Base-by-base conservation (phyloP, 306 rosid species). In the Trichosanthes cucumerina region DNA sequence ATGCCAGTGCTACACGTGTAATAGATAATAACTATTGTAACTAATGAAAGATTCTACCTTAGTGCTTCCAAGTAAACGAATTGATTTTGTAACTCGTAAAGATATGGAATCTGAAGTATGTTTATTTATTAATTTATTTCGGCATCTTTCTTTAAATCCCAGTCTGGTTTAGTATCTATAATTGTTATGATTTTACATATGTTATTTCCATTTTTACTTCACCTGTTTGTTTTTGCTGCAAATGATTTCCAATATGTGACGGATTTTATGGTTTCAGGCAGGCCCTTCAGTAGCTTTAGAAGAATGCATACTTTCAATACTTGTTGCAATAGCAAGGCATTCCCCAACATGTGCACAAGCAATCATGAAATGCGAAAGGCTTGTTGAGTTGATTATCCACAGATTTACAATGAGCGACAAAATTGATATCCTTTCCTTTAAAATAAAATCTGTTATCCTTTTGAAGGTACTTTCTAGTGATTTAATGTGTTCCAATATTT, bases 291-390 rank as follows among this genome's bases (percentile, higher is more conserved):
- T 86, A 59, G 85, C 90, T 72, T 82, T 91, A 85, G 99, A 92
- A 86, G 97, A 91, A 78, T 86, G 86, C 84, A 77, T 90, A 71
- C 78, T 91, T 80, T 95, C 92, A 76, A 84, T 95, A 84, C 86
- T 95, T 81, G 74, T 87, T 89, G 96, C 96, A 14, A 84, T 95
- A 80, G 93, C 89, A 58, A 89, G 99, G 90, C 97, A 95, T 86
- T 95, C 99, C 79, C 97, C 97, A 82, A 82, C 86, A 71, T 88
- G 97, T 84, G 97, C 91, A 59, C 83, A 80, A 80, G 93, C 97
- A 77, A 81, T 95, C 34, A 84, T 90, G 90, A 86, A 81, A 75
- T 95, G 93, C 36, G 87, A 86, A 80, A 88, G 97, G 87, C 93
- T 95, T 54, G 65, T 95, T 86, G 88, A 88, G 78, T 81, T 88